These are phyloP conservation scores for Agaricales sp. DNA, from an alignment of 1,284 basidiomycete species.

Conservation along the genomic window DNA sequence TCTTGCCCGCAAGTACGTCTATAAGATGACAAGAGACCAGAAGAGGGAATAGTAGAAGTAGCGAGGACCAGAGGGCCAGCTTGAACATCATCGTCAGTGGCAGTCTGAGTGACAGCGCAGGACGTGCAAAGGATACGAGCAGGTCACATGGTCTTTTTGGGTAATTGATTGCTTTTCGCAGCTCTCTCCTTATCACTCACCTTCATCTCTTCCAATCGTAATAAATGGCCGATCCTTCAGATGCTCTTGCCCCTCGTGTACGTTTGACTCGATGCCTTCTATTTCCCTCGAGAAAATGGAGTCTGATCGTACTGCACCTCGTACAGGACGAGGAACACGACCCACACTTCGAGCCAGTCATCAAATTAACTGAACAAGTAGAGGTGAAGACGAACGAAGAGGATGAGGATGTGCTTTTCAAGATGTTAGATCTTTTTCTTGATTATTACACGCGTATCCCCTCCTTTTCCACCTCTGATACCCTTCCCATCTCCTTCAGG, in stretches of 20 bases:
- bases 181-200: constrained; percentile 20
- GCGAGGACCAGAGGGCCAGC: constrained; percentile 27
- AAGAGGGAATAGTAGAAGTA: constrained; percentile 24
- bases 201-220: constrained; percentile 11
- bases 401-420: constrained; percentile 89
- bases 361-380: constrained; percentile 94
- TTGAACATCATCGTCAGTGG: constrained; percentile 25
- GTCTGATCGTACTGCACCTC: constrained; percentile 8
- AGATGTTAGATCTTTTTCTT: constrained; percentile 66
- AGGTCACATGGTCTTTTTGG: neutral
- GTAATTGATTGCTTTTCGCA: neutral
- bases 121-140: constrained; percentile 7
- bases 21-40: constrained; percentile 56
- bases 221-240: constrained; percentile 44
- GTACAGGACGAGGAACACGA: constrained; percentile 60
- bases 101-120: constrained; percentile 23
- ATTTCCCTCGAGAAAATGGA: constrained; percentile 2
- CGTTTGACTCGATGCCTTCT: constrained; percentile 16
- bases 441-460: constrained; percentile 12
- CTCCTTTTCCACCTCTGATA: no score
- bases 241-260: constrained; percentile 63
- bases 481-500: constrained; percentile 34
- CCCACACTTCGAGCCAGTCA: constrained; percentile 92
- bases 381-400: constrained; percentile 95
- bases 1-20: constrained; percentile 65